phyloP scores from a whole-genome alignment of 148 eudicot genomes.

The Rhododendron henanense region DNA sequence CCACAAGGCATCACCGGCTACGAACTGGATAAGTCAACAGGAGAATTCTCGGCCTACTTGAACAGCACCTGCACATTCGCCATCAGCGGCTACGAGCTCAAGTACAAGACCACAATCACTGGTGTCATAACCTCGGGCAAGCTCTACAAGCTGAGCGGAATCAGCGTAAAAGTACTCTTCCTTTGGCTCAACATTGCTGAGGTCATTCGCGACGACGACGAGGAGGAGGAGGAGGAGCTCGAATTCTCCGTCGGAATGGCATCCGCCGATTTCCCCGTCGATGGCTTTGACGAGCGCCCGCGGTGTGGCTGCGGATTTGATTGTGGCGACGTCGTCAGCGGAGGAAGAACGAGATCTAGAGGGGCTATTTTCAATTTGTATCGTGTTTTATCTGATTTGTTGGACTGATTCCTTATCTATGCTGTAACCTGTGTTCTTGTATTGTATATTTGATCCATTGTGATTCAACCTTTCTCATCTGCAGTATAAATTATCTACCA shows the following conservation, averaged over 20 bases:
- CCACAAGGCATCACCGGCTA: conserved; percentile 26
- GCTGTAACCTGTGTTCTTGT: not conserved
- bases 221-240: conserved; percentile 23
- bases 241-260: conserved; percentile 34
- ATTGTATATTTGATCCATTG: not conserved
- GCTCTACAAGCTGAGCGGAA: conserved; percentile 25
- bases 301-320: conserved; percentile 46
- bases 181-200: conserved; percentile 37
- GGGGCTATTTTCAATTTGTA: not conserved
- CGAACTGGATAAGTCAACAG: conserved; percentile 27
- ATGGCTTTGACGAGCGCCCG: conserved; percentile 28
- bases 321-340: conserved; percentile 12
- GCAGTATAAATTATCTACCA: too few relatives aligned
- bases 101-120: conserved; percentile 25
- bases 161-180: conserved; percentile 34
- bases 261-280: conserved; percentile 27
- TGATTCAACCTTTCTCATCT: not conserved
- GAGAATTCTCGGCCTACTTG: conserved; percentile 21
- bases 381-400: not conserved
- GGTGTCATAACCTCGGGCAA: conserved; percentile 26
- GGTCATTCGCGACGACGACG: conserved; percentile 22
- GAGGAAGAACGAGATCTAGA: not conserved
- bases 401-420: not conserved
- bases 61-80: conserved; percentile 23
- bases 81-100: conserved; percentile 22